Percentiles rank a stretch among this genome's conserved stretches.
These are phyloP conservation scores for Ophiocordyceps camponoti-leonardi DNA, from an alignment of 2,329 filamentous ascomycete species.

Conservation along the genomic window DNA sequence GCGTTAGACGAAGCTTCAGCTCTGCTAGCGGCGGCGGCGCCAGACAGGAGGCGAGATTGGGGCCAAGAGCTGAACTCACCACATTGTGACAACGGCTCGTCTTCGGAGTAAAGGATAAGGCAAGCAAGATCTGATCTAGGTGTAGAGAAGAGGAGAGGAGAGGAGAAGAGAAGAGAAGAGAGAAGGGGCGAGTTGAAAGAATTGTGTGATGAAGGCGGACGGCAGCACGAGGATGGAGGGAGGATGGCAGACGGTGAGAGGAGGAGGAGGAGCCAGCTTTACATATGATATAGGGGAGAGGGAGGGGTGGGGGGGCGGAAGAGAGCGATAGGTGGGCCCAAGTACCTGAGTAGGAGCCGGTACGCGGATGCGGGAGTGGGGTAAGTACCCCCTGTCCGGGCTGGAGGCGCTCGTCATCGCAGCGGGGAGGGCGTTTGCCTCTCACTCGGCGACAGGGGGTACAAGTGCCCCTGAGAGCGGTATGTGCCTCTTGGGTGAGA, in stretches of 20 bases:
- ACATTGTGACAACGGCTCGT: slow-evolving; percentile 7
- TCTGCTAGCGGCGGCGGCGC: not conserved
- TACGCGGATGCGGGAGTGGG: not conserved
- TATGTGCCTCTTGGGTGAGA: not conserved
- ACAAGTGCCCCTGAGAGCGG: not conserved
- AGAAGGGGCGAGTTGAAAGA: not conserved
- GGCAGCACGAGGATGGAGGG: not conserved
- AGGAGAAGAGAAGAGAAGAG: not conserved
- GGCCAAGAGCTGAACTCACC: slow-evolving; percentile 5
- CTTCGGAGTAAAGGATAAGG: slow-evolving; percentile 1
- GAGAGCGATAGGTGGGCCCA: not conserved
- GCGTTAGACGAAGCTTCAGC: slow-evolving; percentile 1
- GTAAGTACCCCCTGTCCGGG: too few species aligned
- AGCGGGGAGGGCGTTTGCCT: too few species aligned
- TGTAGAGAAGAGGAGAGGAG: not conserved
- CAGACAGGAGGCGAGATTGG: not conserved
- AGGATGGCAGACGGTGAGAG: not conserved
- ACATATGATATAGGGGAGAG: slow-evolving; percentile 1
- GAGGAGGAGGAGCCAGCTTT: not conserved
- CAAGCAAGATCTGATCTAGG: not conserved
- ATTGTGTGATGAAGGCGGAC: too few species aligned
- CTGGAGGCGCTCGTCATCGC: too few species aligned
- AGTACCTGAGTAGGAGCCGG: not conserved
- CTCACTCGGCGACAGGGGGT: not conserved
- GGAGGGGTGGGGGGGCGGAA: not conserved